Conservation (phyloP, 352 stramenopile species). For the Saprolegnia parasitica region DNA sequence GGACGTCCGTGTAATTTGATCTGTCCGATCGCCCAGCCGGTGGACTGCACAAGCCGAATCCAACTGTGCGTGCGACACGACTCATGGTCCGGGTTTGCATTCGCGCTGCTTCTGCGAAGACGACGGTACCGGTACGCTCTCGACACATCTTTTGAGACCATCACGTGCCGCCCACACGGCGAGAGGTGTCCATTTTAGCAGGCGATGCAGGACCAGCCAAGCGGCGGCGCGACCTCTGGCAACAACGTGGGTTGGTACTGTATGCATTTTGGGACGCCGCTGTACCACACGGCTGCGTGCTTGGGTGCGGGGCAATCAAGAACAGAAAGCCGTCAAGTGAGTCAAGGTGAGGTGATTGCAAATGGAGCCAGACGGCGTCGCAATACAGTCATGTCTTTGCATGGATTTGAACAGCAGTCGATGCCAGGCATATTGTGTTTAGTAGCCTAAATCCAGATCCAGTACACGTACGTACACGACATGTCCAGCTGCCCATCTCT, state of each 20-base stretch:
- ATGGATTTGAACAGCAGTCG: not conserved
- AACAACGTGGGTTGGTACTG: too few relatives aligned
- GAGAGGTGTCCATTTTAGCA: too few relatives aligned
- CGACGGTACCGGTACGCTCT: not conserved
- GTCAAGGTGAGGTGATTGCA: not conserved
- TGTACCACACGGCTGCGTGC: not conserved
- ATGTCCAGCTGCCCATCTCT: too few relatives aligned
- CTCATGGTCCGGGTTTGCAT: not conserved
- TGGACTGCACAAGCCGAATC: not conserved
- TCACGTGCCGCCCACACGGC: not conserved
- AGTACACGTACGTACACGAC: too few relatives aligned
- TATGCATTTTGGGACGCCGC: too few relatives aligned
- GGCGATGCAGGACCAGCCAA: too few relatives aligned
- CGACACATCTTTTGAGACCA: not conserved
- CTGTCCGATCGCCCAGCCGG: not conserved
- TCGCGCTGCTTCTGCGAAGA: not conserved
- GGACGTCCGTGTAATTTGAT: not conserved
- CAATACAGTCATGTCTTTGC: not conserved
- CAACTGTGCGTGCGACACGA: not conserved
- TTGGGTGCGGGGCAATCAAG: not conserved
- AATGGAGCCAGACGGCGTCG: not conserved
- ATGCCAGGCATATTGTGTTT: not conserved
- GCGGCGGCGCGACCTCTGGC: too few relatives aligned
- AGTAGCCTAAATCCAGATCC: not conserved
- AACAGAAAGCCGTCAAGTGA: not conserved